Conservation (phyloP, 139 green algal species). For the Asterochloris erici region DNA sequence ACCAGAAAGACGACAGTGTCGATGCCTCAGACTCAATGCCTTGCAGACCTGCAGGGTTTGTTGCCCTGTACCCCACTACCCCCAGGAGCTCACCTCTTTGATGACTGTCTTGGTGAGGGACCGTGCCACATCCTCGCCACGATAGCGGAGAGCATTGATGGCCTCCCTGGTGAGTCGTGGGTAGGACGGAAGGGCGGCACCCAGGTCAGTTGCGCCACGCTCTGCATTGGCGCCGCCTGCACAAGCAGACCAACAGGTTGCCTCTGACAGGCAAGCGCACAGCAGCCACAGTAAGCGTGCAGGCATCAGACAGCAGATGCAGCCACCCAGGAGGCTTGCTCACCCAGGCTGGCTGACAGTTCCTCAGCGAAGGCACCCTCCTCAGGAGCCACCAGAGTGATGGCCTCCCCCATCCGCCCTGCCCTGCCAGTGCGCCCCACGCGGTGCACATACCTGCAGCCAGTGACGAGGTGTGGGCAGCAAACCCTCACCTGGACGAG, state of each 20-base stretch:
- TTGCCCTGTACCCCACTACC: too few relatives aligned
- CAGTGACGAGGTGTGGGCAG: too few relatives aligned
- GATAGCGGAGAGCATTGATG: slow-evolving; percentile 70
- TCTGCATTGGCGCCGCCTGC: background rate
- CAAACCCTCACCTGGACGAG: too few relatives aligned
- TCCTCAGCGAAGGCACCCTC: slow-evolving; percentile 5
- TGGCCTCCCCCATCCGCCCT: slow-evolving; percentile 57
- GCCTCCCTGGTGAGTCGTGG: slow-evolving; percentile 41
- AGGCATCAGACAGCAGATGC: too few relatives aligned
- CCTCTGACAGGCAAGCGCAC: too few relatives aligned
- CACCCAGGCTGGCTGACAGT: background rate
- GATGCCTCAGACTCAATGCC: too few relatives aligned
- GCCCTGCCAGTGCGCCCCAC: slow-evolving; percentile 89
- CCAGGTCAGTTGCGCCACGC: background rate
- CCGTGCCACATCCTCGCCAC: slow-evolving; percentile 77
- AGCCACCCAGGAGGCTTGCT: background rate
- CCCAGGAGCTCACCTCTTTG: slow-evolving; percentile 51
- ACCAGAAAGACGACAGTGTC: too few relatives aligned
- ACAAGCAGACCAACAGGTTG: background rate
- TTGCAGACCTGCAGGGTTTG: too few relatives aligned
- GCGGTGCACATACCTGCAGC: slow-evolving; percentile 77
- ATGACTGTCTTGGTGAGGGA: slow-evolving; percentile 72
- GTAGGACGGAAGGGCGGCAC: slow-evolving; percentile 38
- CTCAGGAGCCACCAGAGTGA: slow-evolving; percentile 57
- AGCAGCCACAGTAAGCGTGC: background rate